Evolutionary conservation across 129 eudicot genomes (phyloP).

Genomic region (Escallonia rubra): DNA sequence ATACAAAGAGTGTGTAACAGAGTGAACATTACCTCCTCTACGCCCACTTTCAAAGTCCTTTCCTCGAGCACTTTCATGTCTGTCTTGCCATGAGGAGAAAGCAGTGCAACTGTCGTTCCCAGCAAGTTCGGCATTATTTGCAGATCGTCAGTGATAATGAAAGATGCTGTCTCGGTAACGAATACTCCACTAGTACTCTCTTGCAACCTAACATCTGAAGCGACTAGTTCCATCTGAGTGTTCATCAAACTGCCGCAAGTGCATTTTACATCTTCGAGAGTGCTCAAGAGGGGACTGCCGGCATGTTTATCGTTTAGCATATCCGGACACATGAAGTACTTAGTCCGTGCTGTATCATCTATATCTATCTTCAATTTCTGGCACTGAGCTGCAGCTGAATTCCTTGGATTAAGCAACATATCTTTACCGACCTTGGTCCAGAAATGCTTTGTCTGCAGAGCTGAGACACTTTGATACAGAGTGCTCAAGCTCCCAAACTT

Average conservation of each 20-base stretch:
- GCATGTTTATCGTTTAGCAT: too few relatives aligned
- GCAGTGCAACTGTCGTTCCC: background rate
- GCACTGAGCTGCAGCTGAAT: too few relatives aligned
- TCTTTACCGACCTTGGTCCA: constrained; percentile 10
- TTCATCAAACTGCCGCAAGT: background rate
- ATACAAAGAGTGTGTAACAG: too few relatives aligned
- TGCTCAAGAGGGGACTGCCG: background rate
- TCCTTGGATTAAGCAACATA: constrained; percentile 30
- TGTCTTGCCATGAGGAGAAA: background rate
- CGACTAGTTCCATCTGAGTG: background rate
- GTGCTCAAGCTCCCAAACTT: constrained; percentile 23
- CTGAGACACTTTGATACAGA: constrained; percentile 14
- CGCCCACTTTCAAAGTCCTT: background rate
- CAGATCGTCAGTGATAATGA: background rate
- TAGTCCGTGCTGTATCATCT: too few relatives aligned
- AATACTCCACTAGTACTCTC: background rate
- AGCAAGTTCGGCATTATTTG: background rate
- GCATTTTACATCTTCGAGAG: constrained; percentile 2
- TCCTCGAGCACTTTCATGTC: constrained; percentile 10
- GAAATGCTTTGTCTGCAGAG: constrained; percentile 11
- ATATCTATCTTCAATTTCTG: too few relatives aligned
- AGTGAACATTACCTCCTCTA: too few relatives aligned
- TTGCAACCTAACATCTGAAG: too few relatives aligned
- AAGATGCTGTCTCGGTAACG: background rate
- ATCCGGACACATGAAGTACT: too few relatives aligned